Base-by-base conservation (phyloP, 2,329 filamentous ascomycete genomes). In the Paraphaeosphaeria sporulosa region DNA sequence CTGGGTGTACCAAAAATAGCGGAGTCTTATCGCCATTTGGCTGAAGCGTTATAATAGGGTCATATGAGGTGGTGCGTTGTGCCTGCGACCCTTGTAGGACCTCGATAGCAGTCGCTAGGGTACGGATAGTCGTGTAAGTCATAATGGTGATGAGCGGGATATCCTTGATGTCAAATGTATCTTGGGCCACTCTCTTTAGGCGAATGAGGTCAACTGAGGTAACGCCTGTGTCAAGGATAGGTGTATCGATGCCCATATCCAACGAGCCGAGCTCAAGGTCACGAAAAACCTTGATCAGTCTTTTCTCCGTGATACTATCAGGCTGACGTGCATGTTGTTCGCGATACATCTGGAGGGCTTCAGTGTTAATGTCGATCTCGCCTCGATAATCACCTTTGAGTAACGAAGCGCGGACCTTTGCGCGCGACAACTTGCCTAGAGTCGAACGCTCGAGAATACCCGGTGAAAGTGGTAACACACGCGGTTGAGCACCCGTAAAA, bases 201-300 rank as follows among this genome's bases (percentile, higher is more conserved):
- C 66, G 67, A 51, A 83, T 78, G 6, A 83, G 64, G 34, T 81
- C 74, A 56, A 83, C 75, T 1, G 81, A 81, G 2, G 72, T 77
- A 34, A 76, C 65, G 3, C 79, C 79, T 17, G 79, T 34, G 38
- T 74, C 70, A 47, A 75, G 70, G 12, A 78, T 61, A 27, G 63
- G 55, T 6, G 69, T 71, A 19, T 66, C 54, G n/a, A 63, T 15
- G 17, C 52, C 42, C 17, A 61, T 30, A 23, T 12, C 38, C 3
- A 15, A 23, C 13, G 40, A 17, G 12, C 15, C 5, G 15, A 57
- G 17, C 10, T 43, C 46, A 44, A 62, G 46, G 6, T 23, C 34
- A 1, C 9, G 30, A 34, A 57, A 34, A 19, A 48, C 57, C n/a
- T 60, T 36, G 25, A 57, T 17, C 4, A 63, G 27, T n/a, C 3